Base-by-base conservation (phyloP, 768 basidiomycete genomes). In the Steccherinum ochraceum region DNA sequence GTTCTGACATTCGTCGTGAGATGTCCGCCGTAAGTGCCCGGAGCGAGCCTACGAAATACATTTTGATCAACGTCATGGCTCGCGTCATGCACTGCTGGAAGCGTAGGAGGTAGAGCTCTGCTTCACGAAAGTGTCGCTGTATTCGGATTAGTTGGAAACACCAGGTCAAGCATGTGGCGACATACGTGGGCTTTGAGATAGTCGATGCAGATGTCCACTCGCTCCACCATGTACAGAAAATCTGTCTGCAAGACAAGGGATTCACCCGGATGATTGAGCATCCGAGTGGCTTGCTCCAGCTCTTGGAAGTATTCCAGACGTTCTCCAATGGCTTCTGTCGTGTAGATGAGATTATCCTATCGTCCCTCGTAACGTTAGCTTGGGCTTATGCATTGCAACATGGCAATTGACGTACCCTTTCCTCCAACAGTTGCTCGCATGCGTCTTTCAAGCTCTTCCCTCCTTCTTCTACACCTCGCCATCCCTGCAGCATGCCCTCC, bases 31-130 rank as follows among this genome's bases (percentile, higher is more conserved):
- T 81, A 11, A 96, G 75, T 0, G 86, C 83, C 39, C 86, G 77
- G 4, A 98, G 72, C 5, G 89, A 86, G 3, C 85, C 86, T 4
- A 95, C 84, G 61, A 96, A 97, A 69, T 88, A 93, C 83, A 98
- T 94, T 68, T 90, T 95, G 72, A 98, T 91, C 41, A 99, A 77
- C 0, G 94, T 98, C 95, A 98, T 97, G 10, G 92, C 89, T 23
- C 96, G 83, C 0, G 93, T 96, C 80, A 98, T 87, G 65, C 96
- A 99, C 67, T 99, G 96, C 61, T 96, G 95, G 68, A 94, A 98
- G 20, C 96, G 84, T 24, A 99, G 77, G n/a, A 96, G 73, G 65
- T 96, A 97, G 18, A 99, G 73, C 59, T 97, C 93, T 5, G 93
- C 84, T 71, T 98, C 96, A 56, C 79, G 79, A 70, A 85, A 99